Percentiles rank a stretch among this genome's conserved stretches.
phyloP scores from a whole-genome alignment of 257 asterid species.

The Nicotiana benthamiana region DNA sequence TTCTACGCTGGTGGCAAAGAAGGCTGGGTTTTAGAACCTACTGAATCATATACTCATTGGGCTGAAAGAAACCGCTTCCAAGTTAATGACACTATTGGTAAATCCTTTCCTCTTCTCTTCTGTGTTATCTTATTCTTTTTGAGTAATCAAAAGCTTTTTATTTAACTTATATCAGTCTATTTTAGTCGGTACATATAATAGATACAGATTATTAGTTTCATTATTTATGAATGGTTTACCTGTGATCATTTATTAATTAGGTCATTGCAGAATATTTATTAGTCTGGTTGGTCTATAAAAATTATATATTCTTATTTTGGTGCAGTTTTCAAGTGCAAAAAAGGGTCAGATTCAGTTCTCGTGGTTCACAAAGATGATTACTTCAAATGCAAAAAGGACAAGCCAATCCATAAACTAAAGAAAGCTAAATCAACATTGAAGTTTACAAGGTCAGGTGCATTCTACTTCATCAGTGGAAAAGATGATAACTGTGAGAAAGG shows the following conservation, averaged over 20 bases:
- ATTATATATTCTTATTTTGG: background rate
- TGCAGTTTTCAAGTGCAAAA: conserved; percentile 47
- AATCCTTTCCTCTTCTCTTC: background rate
- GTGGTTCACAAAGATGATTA: conserved; percentile 43
- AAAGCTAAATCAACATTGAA: conserved; percentile 40
- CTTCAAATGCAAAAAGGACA: conserved; percentile 30
- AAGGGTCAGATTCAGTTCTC: conserved; percentile 45
- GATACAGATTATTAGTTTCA: too few relatives aligned
- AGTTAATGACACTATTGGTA: conserved; percentile 35
- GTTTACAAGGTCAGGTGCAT: conserved; percentile 45
- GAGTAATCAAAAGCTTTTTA: too few relatives aligned
- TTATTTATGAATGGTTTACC: too few relatives aligned
- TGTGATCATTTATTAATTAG: too few relatives aligned
- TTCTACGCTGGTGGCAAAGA: conserved; percentile 27
- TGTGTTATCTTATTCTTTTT: too few relatives aligned
- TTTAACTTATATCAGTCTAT: too few relatives aligned
- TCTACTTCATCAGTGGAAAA: conserved; percentile 54
- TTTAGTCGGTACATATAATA: too few relatives aligned
- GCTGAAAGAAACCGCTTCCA: conserved; percentile 26
- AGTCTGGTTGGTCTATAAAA: too few relatives aligned
- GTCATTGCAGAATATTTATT: too few relatives aligned
- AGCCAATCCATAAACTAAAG: conserved; percentile 28
- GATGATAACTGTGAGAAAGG: conserved; percentile 42
- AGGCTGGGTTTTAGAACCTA: conserved; percentile 30
- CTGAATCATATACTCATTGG: conserved; percentile 30